phyloP scores from a whole-genome alignment of 2,329 filamentous ascomycete species.

The Colletotrichum sp. region DNA sequence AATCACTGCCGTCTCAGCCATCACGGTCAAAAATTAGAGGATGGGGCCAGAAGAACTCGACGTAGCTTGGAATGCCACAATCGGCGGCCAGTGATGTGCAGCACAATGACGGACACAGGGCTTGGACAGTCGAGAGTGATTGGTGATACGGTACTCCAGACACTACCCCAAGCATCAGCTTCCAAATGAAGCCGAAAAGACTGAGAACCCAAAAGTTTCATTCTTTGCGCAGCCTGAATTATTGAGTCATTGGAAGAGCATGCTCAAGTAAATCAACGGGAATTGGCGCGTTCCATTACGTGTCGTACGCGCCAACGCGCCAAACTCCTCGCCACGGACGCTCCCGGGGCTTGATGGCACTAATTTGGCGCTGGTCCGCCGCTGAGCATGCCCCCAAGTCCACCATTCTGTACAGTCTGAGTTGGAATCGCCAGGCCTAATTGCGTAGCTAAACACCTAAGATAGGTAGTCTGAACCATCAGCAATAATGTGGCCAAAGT shows the following conservation, averaged over 20 bases:
- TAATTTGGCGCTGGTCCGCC: not conserved
- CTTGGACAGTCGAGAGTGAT: not conserved
- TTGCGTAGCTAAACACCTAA: not conserved
- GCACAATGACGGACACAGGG: not conserved
- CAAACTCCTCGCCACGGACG: not conserved
- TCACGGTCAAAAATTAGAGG: not conserved
- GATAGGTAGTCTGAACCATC: not conserved
- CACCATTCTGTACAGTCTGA: not conserved
- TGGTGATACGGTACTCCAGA: not conserved
- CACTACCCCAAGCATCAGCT: not conserved
- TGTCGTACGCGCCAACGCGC: not conserved
- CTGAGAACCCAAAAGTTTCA: not conserved
- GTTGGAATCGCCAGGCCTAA: not conserved
- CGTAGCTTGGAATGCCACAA: not conserved
- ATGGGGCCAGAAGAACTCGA: not conserved
- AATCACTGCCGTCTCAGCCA: not conserved
- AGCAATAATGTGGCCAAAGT: not conserved
- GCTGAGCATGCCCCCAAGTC: not conserved
- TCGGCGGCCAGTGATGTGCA: not conserved
- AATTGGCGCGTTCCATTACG: not conserved
- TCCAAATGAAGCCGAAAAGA: not conserved
- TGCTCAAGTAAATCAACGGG: not conserved
- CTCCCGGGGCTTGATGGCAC: not conserved
- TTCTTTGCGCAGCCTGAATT: not conserved
- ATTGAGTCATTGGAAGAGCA: not conserved